These are phyloP conservation scores for Ascochyta pisi DNA, from an alignment of 2,329 filamentous ascomycete species.

Conservation along the genomic window DNA sequence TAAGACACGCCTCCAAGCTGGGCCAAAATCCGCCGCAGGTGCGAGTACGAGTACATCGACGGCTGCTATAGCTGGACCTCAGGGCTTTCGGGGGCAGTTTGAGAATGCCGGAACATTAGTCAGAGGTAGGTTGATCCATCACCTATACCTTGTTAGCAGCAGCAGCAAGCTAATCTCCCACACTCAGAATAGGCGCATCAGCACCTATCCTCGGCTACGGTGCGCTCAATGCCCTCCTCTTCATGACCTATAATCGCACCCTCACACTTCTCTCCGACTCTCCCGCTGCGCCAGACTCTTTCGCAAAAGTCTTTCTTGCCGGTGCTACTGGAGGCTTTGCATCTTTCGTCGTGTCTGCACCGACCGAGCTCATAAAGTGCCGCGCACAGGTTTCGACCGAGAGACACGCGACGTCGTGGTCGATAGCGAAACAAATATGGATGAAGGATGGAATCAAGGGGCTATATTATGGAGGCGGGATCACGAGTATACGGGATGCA, in stretches of 20 bases:
- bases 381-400: constrained; percentile 72
- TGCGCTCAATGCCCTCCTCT: constrained; percentile 87
- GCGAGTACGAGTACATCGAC: constrained; percentile 23
- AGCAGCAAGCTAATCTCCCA: constrained; percentile 5
- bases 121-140: constrained; percentile 35
- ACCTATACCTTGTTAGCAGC: neutral
- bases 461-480: constrained; percentile 78
- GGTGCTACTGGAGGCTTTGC: constrained; percentile 83
- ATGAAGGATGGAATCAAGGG: constrained; percentile 68
- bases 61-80: constrained; percentile 15
- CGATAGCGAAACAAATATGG: constrained; percentile 68
- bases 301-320: constrained; percentile 76
- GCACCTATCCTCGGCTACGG: constrained; percentile 90
- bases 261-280: constrained; percentile 63
- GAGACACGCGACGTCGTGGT: constrained; percentile 60
- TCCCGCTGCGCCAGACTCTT: constrained; percentile 47
- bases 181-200: constrained; percentile 67
- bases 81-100: constrained; percentile 41
- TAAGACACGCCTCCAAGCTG: constrained; percentile 82
- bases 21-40: constrained; percentile 30
- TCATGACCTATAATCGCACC: constrained; percentile 89
- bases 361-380: constrained; percentile 91
- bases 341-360: constrained; percentile 84
- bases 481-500: constrained; percentile 83
- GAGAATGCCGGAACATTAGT: constrained; percentile 47